Conservation (phyloP, 352 stramenopile species). For the Globisporangium uncinulatum region DNA sequence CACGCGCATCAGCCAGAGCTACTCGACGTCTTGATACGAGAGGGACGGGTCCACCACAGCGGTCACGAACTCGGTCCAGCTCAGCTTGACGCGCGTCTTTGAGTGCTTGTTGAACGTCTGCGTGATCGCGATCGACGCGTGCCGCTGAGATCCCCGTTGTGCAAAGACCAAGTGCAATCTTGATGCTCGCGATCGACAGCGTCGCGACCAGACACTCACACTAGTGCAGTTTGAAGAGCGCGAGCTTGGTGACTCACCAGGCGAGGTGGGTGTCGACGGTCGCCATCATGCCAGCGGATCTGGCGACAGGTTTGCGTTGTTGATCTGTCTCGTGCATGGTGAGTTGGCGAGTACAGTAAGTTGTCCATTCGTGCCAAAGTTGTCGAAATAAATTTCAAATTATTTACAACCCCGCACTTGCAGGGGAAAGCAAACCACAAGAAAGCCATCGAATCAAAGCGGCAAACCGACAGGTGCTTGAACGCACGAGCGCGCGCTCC, state of each 20-base stretch:
- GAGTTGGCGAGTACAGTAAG: too few species aligned
- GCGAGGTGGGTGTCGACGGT: neutral
- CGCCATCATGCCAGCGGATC: too few species aligned
- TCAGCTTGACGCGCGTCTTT: constrained; percentile 25
- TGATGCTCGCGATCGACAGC: neutral
- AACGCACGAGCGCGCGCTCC: too few species aligned
- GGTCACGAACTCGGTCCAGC: constrained; percentile 14
- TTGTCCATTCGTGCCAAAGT: too few species aligned
- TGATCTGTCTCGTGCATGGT: too few species aligned
- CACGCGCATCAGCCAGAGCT: neutral
- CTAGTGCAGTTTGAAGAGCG: neutral
- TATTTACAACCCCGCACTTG: too few species aligned
- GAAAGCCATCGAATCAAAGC: too few species aligned
- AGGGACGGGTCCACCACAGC: constrained; percentile 25
- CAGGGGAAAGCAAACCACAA: too few species aligned
- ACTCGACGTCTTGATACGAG: constrained; percentile 6
- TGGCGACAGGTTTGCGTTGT: too few species aligned
- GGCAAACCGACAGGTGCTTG: too few species aligned
- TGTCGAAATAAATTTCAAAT: too few species aligned
- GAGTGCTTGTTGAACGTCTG: constrained; percentile 35
- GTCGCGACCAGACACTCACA: neutral
- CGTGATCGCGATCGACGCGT: constrained; percentile 19
- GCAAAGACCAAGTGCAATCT: constrained; percentile 12
- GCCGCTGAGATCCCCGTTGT: constrained; percentile 3
- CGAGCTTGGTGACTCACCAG: neutral